Conservation (phyloP, 2,329 filamentous ascomycete genomes). For the Penicillium sp. region DNA sequence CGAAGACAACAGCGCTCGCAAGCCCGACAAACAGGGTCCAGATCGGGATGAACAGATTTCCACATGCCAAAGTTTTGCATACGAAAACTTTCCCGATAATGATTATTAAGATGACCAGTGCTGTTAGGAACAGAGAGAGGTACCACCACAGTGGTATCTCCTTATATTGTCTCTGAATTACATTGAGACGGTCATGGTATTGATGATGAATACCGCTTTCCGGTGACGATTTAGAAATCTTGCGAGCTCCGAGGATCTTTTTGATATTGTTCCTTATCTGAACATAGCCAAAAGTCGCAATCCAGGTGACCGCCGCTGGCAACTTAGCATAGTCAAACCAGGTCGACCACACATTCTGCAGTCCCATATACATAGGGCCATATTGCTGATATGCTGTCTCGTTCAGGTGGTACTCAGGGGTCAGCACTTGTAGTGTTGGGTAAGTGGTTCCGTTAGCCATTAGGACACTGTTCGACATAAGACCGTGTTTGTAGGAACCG, state of each 20-base stretch:
- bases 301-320: slow-evolving; percentile 60
- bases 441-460: slow-evolving; percentile 51
- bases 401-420: slow-evolving; percentile 50
- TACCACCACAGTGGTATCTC: slow-evolving; percentile 64
- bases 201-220: slow-evolving; percentile 52
- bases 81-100: no score
- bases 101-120: slow-evolving; percentile 52
- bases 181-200: slow-evolving; percentile 60
- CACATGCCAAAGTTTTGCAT: no score
- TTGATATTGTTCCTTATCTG: slow-evolving; percentile 48
- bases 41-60: slow-evolving; percentile 58
- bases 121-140: slow-evolving; percentile 48
- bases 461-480: slow-evolving; percentile 61
- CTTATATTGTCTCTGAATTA: slow-evolving; percentile 57
- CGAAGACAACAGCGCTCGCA: slow-evolving; percentile 54
- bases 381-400: slow-evolving; percentile 47
- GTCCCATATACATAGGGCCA: slow-evolving; percentile 58
- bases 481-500: slow-evolving; percentile 51
- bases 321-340: slow-evolving; percentile 64
- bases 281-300: slow-evolving; percentile 55
- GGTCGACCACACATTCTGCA: slow-evolving; percentile 58
- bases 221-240: slow-evolving; percentile 27
- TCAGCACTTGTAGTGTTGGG: slow-evolving; percentile 45
- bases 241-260: slow-evolving; percentile 45
- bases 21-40: slow-evolving; percentile 62